Evolutionary conservation across 164 flowering plant genomes (phyloP), one percentile per base, ranked within the genome.

Genomic region (Aristolochia contorta): DNA sequence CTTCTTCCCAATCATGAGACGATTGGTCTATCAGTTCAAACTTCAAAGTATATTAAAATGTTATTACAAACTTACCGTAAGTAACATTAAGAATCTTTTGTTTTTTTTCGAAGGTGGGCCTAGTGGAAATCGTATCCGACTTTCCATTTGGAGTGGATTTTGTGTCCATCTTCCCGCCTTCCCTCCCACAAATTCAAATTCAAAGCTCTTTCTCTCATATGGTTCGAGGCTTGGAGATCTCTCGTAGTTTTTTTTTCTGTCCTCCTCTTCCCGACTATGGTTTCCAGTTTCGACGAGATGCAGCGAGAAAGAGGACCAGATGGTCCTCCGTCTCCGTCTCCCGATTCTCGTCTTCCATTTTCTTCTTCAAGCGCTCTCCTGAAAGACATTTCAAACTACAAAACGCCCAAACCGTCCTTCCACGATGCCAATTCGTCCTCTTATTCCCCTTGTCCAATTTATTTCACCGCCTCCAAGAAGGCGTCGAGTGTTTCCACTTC

Each of bases 321-420:
- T 12, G 3, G 23, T 12, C 32, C 58, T 6, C 45, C 59, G 24
- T 56, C 72, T 24, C 61, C 72, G 47, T 75, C 77, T 25, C 70
- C 80, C 0, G 76, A 86, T 13, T 71, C 69, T 15, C 78, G 82
- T 9, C 59, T 62, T 51, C 68, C 78, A 13, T 60, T 71, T 16
- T 56, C 80, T n/a, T 54, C 55, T 52, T 13, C 55, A 1, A 14
- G 15, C 23, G 14, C 16, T 16, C 25, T 83, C 51, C 73, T 89
- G 67, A 72, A 62, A 63, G 96, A 89, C 73, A 70, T 92, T 32
- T 84, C 98, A 4, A 87, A 92, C 64, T 82, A 81, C 87, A 84
- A 79, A 74, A 91, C 98, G 56, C 97, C 97, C 6, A 81, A 80
- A 55, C 62, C 68, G 14, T 61, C 72, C 57, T 59, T 57, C n/a